Base-by-base conservation (phyloP, 108 stramenopile genomes). In the Mayamaea pseudoterrestris region DNA sequence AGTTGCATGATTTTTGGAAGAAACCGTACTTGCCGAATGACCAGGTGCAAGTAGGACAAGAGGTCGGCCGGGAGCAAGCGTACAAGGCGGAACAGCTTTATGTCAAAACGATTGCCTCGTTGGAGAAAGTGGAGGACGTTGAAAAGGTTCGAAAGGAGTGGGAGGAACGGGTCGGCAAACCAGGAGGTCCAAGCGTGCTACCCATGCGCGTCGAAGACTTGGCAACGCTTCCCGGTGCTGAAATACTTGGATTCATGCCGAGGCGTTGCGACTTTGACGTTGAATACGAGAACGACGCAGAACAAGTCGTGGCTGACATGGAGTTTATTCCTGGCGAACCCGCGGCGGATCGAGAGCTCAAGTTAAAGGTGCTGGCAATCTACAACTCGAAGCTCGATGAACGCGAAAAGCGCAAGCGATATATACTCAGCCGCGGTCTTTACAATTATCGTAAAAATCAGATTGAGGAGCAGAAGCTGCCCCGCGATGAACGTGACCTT, bases 201-300 rank as follows among this genome's bases (percentile, higher is more conserved):
- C 83, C 89, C 11, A 73, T 71, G 24, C 69, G 83, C 18, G 58
- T 80, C 5, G 83, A 88, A 25, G 86, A 88, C 56, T 49, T 76
- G 20, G 61, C 47, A 13, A 48, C 53, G 6, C 51, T 83, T 53
- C 78, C 78, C 16, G 90, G 90, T 6, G 65, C 81, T 6, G 83
- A 88, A 35, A 56, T 93, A 12, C 68, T 79, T 3, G 90, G 90
- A 22, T 93, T 78, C 61, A 93, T 93, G 90, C 90, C 90, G 23
- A 79, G 90, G 23, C 87, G 97, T 29, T 89, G 85, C 13, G 97
- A 98, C 43, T 93, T 95, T 61, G 97, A 98, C 47, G 68, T 86
- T 50, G 97, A 98, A 77, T 88, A 82, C 64, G 93, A 95, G 24
- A 93, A 98, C 52, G 93, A 92, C 35, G 97, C 94, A 9, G 96